phyloP scores from a whole-genome alignment of 768 basidiomycete species.

The Erythrobasidium yunnanense region DNA sequence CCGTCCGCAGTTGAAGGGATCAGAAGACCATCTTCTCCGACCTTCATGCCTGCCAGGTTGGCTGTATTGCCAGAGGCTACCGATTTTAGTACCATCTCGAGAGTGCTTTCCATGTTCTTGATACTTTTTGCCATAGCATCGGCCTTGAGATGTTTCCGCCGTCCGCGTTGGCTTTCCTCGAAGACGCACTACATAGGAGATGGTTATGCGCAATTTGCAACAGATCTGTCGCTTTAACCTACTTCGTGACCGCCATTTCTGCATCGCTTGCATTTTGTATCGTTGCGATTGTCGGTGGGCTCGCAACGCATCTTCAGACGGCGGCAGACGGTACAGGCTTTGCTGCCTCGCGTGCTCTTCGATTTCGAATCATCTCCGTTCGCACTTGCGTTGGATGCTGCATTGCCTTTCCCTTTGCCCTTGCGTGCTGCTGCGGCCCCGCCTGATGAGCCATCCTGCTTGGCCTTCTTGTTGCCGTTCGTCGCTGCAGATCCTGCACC shows the following conservation, averaged over 20 bases:
- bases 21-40: slow-evolving; percentile 8
- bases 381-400: background rate
- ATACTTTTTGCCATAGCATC: slow-evolving; percentile 48
- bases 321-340: slow-evolving; percentile 83
- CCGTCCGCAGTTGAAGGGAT: background rate
- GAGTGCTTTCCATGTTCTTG: slow-evolving; percentile 79
- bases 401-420: slow-evolving; percentile 1
- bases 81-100: slow-evolving; percentile 81
- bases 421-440: background rate
- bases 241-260: slow-evolving; percentile 49
- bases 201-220: no score
- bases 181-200: slow-evolving; percentile 88
- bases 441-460: background rate
- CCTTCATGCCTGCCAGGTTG: slow-evolving; percentile 8
- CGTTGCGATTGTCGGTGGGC: slow-evolving; percentile 54
- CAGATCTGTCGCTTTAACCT: no score
- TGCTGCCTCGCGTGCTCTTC: slow-evolving; percentile 42
- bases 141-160: slow-evolving; percentile 34
- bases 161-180: slow-evolving; percentile 91
- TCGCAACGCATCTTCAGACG: slow-evolving; percentile 36
- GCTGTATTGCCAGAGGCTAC: slow-evolving; percentile 43
- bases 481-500: background rate
- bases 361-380: slow-evolving; percentile 30
- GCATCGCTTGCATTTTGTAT: slow-evolving; percentile 84
- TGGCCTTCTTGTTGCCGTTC: background rate